Conservation (phyloP, 345 rosid genomes). For the Microthlaspi erraticum region DNA sequence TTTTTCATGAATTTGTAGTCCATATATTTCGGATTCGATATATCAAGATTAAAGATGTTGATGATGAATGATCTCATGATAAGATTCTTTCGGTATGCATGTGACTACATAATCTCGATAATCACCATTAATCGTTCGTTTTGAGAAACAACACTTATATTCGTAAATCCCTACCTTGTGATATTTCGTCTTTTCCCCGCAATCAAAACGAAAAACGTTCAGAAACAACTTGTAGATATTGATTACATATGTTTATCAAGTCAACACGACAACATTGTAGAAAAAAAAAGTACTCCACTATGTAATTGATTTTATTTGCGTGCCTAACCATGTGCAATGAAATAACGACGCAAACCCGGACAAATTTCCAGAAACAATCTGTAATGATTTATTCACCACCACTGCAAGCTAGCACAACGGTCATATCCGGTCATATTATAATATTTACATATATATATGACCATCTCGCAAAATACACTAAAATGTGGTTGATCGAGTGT, state of each 20-base stretch:
- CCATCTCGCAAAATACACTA: background rate
- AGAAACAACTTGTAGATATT: background rate
- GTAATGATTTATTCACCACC: conserved; percentile 25
- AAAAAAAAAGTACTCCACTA: background rate
- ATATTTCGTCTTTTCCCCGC: background rate
- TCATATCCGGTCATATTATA: conserved; percentile 17
- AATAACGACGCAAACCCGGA: conserved; percentile 15
- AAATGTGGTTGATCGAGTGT: background rate
- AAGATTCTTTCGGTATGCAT: background rate
- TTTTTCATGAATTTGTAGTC: background rate
- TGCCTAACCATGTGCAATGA: conserved; percentile 24
- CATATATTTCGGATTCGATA: background rate
- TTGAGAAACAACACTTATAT: background rate
- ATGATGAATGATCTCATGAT: background rate
- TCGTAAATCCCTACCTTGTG: background rate
- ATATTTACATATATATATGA: background rate
- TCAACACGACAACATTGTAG: conserved; percentile 29
- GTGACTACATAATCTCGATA: background rate
- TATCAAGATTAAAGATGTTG: background rate
- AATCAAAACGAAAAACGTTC: background rate
- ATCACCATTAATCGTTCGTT: background rate
- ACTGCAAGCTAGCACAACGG: conserved; percentile 23
- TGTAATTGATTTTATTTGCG: background rate
- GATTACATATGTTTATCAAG: conserved; percentile 7
- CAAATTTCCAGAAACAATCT: conserved; percentile 21